phyloP scores from a whole-genome alignment of 2,329 filamentous ascomycete species.

The Didymella arachidicola region DNA sequence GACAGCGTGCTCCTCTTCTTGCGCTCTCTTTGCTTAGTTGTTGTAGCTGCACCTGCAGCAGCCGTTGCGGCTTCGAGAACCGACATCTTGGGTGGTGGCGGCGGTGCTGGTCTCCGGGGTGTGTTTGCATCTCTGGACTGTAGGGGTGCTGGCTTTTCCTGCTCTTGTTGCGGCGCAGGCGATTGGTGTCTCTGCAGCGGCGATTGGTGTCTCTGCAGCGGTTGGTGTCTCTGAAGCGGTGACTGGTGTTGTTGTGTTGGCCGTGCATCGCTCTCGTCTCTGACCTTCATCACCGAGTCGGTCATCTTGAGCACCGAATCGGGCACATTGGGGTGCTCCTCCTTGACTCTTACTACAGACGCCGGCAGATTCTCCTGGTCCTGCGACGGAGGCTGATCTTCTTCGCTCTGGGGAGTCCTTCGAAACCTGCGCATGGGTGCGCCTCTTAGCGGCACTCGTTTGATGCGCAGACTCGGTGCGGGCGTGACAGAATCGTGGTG shows the following conservation, averaged over 20 bases:
- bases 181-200: slow-evolving; percentile 44
- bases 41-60: slow-evolving; percentile 75
- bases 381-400: slow-evolving; percentile 56
- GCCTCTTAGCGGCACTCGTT: slow-evolving; percentile 50
- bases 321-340: slow-evolving; percentile 30
- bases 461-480: slow-evolving; percentile 51
- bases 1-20: slow-evolving; percentile 84
- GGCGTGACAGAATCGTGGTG: slow-evolving; percentile 50
- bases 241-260: slow-evolving; percentile 37
- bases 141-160: slow-evolving; percentile 58
- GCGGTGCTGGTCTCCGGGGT: slow-evolving; percentile 76
- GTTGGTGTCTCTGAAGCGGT: slow-evolving; percentile 44
- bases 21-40: slow-evolving; percentile 72
- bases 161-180: slow-evolving; percentile 41
- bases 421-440: slow-evolving; percentile 51
- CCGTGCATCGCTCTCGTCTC: slow-evolving; percentile 35
- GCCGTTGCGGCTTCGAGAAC: slow-evolving; percentile 90
- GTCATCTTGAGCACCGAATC: slow-evolving; percentile 21
- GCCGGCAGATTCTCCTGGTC: slow-evolving; percentile 85
- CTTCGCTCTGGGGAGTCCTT: slow-evolving; percentile 51
- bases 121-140: slow-evolving; percentile 70
- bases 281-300: slow-evolving; percentile 48
- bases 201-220: slow-evolving; percentile 26
- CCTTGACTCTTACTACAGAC: slow-evolving; percentile 41
- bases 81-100: slow-evolving; percentile 94